Conservation (phyloP, 2,329 filamentous ascomycete species). For the Lachnellula cervina region DNA sequence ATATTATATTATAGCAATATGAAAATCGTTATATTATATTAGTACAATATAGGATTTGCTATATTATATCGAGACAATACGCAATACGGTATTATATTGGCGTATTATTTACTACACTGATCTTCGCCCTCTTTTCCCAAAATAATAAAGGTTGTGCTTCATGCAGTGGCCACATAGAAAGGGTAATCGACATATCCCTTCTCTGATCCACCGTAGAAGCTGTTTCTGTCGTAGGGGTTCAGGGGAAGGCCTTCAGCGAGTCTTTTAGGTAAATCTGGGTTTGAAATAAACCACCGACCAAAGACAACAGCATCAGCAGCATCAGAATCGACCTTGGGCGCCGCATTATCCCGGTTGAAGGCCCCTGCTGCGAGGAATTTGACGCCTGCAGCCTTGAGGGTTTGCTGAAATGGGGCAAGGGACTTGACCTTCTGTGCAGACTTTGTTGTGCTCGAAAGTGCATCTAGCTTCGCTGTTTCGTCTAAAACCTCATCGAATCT, state of each 20-base stretch:
- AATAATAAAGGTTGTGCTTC: no score
- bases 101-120: no score
- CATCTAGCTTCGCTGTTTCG: slow-evolving; percentile 39
- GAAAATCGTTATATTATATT: no score
- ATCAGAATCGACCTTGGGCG: slow-evolving; percentile 6
- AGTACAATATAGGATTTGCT: no score
- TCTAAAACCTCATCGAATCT: slow-evolving; percentile 41
- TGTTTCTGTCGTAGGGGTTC: slow-evolving; percentile 6
- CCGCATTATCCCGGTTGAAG: slow-evolving; percentile 1
- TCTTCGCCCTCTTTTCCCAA: no score
- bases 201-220: slow-evolving; percentile 12
- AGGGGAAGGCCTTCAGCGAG: slow-evolving; percentile 5
- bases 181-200: slow-evolving; percentile 5
- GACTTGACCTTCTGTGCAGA: background rate
- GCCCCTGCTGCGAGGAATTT: slow-evolving; percentile 7
- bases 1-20: no score
- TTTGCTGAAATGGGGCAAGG: background rate
- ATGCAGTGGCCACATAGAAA: background rate
- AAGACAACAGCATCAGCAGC: slow-evolving; percentile 23
- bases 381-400: background rate
- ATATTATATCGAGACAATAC: no score
- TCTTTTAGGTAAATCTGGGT: slow-evolving; percentile 36
- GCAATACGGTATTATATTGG: no score
- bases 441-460: background rate
- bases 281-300: slow-evolving; percentile 37